A percentile compares a stretch with the other conserved stretches of the same genome.
Conservation (phyloP, 1,139 yeast species). For the Geotrichum reessii region DNA sequence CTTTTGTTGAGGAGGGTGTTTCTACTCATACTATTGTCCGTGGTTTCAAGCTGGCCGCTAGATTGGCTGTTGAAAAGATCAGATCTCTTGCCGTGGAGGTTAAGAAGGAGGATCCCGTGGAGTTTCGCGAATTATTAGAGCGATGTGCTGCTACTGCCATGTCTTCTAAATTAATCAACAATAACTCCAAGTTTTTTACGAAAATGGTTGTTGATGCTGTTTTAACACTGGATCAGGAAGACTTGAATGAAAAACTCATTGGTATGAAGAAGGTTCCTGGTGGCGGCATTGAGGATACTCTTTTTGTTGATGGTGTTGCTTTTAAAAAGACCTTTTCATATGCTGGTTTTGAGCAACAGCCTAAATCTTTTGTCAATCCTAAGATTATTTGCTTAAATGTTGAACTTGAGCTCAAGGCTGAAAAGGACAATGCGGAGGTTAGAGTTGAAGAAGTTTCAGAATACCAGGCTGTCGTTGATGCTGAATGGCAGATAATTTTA, state of each 20-base stretch:
- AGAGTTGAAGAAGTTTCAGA: conserved; percentile 90
- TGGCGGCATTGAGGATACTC: conserved; percentile 91
- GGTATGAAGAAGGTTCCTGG: conserved; percentile 96
- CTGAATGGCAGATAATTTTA: conserved; percentile 94
- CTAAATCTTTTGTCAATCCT: conserved; percentile 74
- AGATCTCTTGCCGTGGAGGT: conserved; percentile 66
- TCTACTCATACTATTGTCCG: conserved; percentile 83
- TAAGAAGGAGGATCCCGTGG: conserved; percentile 38
- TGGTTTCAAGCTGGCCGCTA: conserved; percentile 80
- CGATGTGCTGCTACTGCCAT: conserved; percentile 96
- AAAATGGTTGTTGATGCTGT: conserved; percentile 97
- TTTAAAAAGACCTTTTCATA: conserved; percentile 94
- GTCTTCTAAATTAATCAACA: conserved; percentile 89
- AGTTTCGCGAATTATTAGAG: conserved; percentile 70
- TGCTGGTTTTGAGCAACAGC: conserved; percentile 98
- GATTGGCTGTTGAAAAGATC: conserved; percentile 67
- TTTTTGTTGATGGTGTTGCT: conserved; percentile 89
- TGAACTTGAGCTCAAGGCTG: conserved; percentile 94
- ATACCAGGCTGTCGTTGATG: conserved; percentile 94
- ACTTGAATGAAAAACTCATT: conserved; percentile 80
- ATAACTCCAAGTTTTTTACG: conserved; percentile 82
- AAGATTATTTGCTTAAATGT: conserved; percentile 81
- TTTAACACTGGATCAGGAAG: conserved; percentile 72
- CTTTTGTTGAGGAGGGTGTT: conserved; percentile 91
- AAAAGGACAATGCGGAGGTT: conserved; percentile 98